Percentiles rank a stretch among this genome's conserved stretches.
phyloP scores from a whole-genome alignment of 768 basidiomycete genomes.

The Tylopilus cervinicoccineus region DNA sequence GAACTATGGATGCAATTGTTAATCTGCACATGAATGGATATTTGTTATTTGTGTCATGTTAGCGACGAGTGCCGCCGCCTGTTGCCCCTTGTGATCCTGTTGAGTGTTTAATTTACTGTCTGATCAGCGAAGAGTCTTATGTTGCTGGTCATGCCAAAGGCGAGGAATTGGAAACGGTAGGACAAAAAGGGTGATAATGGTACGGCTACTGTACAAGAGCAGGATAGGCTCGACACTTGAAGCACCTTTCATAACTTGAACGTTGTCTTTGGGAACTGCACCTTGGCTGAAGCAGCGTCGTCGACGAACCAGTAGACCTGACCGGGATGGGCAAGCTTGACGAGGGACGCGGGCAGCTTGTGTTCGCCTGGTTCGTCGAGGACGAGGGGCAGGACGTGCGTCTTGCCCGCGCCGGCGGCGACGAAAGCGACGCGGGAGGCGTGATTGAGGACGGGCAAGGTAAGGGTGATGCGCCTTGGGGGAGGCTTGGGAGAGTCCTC shows the following conservation, averaged over 20 bases:
- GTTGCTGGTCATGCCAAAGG: constrained; percentile 14
- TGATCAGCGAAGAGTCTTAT: constrained; percentile 22
- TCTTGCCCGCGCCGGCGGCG: constrained; percentile 78
- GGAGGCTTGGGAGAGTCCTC: constrained; percentile 96
- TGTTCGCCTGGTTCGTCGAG: constrained; percentile 70
- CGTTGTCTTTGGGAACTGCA: constrained; percentile 50
- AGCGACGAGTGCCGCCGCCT: constrained; percentile 22
- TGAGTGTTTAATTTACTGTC: constrained; percentile 34
- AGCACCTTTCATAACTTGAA: constrained; percentile 47
- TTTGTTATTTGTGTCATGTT: constrained; percentile 25
- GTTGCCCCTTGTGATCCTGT: constrained; percentile 33
- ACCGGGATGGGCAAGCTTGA: constrained; percentile 75
- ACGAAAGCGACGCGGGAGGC: constrained; percentile 88
- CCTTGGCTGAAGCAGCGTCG: constrained; percentile 68
- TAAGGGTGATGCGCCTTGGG: constrained; percentile 84
- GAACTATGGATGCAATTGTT: constrained; percentile 92
- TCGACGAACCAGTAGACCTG: constrained; percentile 95
- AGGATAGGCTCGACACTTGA: constrained; percentile 2
- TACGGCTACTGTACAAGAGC: constrained; percentile 29
- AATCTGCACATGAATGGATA: constrained; percentile 27
- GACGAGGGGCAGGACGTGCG: constrained; percentile 64
- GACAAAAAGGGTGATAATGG: constrained; percentile 8
- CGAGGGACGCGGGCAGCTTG: constrained; percentile 78
- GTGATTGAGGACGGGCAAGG: constrained; percentile 88
- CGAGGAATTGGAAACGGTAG: constrained; percentile 3